phyloP scores from a whole-genome alignment of 306 rosid species.

The Prosopis cineraria region DNA sequence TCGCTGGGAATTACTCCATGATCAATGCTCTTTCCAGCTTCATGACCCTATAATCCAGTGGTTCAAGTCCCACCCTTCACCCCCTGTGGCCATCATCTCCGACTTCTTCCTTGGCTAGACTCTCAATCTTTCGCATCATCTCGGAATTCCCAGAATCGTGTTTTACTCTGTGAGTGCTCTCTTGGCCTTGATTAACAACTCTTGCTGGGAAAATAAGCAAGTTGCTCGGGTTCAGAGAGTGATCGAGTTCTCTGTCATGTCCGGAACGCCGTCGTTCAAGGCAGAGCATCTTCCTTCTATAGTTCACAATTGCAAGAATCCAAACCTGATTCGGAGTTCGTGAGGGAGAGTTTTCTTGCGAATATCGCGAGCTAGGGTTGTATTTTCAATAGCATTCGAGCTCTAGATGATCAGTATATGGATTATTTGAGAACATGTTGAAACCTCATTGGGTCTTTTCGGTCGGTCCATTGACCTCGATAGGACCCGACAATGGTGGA shows the following conservation, averaged over 20 bases:
- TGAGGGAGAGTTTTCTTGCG: slow-evolving; percentile 24
- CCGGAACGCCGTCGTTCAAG: slow-evolving; percentile 44
- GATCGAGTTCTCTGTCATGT: slow-evolving; percentile 36
- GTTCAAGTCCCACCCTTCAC: slow-evolving; percentile 54
- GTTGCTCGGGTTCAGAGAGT: neutral
- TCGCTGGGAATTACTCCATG: slow-evolving; percentile 33
- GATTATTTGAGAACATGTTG: slow-evolving; percentile 26
- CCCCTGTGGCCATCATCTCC: slow-evolving; percentile 55
- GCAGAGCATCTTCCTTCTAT: slow-evolving; percentile 43
- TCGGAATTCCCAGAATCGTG: slow-evolving; percentile 42
- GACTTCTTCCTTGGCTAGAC: slow-evolving; percentile 66
- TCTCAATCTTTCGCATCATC: slow-evolving; percentile 33
- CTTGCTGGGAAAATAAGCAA: slow-evolving; percentile 16
- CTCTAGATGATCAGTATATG: slow-evolving; percentile 39
- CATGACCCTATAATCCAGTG: slow-evolving; percentile 41
- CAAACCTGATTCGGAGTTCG: slow-evolving; percentile 34
- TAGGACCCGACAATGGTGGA: neutral
- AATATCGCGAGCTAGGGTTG: slow-evolving; percentile 45
- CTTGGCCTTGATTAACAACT: neutral
- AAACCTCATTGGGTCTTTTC: slow-evolving; percentile 34
- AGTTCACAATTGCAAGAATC: slow-evolving; percentile 5
- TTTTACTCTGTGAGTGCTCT: slow-evolving; percentile 34
- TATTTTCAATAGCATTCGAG: slow-evolving; percentile 39
- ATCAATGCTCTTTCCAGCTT: slow-evolving; percentile 40
- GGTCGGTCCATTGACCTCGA: slow-evolving; percentile 44